phyloP scores from a whole-genome alignment of 1,139 yeast species.

The Protomyces lactucae-debilis region DNA sequence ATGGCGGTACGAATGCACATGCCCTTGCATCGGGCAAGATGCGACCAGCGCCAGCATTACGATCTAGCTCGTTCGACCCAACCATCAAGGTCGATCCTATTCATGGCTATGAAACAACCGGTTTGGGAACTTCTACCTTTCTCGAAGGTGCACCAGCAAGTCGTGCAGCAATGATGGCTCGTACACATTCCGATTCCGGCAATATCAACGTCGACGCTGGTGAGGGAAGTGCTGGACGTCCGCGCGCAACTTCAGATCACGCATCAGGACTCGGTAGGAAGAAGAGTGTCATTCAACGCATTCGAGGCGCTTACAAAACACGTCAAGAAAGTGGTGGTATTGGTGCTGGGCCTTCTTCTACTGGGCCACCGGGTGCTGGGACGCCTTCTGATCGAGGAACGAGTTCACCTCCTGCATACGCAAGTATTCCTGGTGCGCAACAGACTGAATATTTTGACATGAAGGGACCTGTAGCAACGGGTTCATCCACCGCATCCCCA shows the following conservation, averaged over 20 bases:
- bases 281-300: slow-evolving; percentile 31
- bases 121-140: slow-evolving; percentile 86
- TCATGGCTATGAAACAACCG: slow-evolving; percentile 80
- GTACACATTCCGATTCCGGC: slow-evolving; percentile 1
- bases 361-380: not conserved
- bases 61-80: slow-evolving; percentile 52
- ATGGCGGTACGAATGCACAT: slow-evolving; percentile 23
- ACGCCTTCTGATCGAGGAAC: not conserved
- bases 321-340: not conserved
- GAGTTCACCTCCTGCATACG: not conserved
- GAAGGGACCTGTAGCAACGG: not conserved
- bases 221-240: slow-evolving; percentile 11
- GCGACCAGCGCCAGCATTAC: slow-evolving; percentile 16
- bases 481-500: not conserved
- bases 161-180: slow-evolving; percentile 42
- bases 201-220: not conserved
- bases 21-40: slow-evolving; percentile 28
- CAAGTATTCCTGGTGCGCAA: not conserved
- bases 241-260: slow-evolving; percentile 4
- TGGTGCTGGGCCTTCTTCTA: not conserved
- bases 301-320: slow-evolving; percentile 27
- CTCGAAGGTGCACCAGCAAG: slow-evolving; percentile 97
- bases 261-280: slow-evolving; percentile 29
- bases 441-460: not conserved
- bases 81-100: slow-evolving; percentile 62